Percentiles rank a stretch among this genome's conserved stretches.
These are phyloP conservation scores for Sphaerulina musiva DNA, from an alignment of 2,329 filamentous ascomycete species.

Conservation along the genomic window DNA sequence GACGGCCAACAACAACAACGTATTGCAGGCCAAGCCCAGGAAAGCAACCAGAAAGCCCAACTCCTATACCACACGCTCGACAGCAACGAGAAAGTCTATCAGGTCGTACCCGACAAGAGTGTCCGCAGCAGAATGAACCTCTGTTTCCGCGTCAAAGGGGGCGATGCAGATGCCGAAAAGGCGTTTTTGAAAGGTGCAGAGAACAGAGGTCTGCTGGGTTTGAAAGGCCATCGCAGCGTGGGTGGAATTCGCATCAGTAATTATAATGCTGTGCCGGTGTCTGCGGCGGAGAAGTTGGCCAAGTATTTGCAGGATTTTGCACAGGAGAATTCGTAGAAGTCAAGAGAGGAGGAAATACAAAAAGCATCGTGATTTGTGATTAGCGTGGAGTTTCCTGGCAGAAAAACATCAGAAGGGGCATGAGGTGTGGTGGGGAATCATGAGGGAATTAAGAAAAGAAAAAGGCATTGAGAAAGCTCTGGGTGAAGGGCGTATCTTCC, in stretches of 20 bases:
- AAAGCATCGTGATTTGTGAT: not conserved
- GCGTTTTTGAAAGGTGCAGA: conserved; percentile 69
- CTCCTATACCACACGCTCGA: conserved; percentile 75
- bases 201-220: conserved; percentile 61
- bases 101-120: conserved; percentile 66
- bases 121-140: conserved; percentile 89
- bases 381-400: conserved; percentile 8
- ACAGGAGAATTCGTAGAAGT: conserved; percentile 2
- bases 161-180: conserved; percentile 60
- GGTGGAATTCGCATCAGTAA: conserved; percentile 81
- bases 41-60: conserved; percentile 67
- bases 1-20: conserved; percentile 48
- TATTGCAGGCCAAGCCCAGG: conserved; percentile 67
- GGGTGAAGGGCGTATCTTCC: no score
- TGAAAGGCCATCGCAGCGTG: conserved; percentile 84
- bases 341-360: not conserved
- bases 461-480: no score
- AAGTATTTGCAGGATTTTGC: conserved; percentile 59
- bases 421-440: no score
- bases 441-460: no score
- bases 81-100: conserved; percentile 64
- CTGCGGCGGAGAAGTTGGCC: conserved; percentile 61
- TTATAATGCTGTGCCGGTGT: conserved; percentile 74
- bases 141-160: conserved; percentile 50
- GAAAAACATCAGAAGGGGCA: not conserved